Percentiles rank a stretch among this genome's conserved stretches.
These are phyloP conservation scores for Cutaneotrichosporon sp. DNA, from an alignment of 1,284 basidiomycete genomes.

Conservation along the genomic window DNA sequence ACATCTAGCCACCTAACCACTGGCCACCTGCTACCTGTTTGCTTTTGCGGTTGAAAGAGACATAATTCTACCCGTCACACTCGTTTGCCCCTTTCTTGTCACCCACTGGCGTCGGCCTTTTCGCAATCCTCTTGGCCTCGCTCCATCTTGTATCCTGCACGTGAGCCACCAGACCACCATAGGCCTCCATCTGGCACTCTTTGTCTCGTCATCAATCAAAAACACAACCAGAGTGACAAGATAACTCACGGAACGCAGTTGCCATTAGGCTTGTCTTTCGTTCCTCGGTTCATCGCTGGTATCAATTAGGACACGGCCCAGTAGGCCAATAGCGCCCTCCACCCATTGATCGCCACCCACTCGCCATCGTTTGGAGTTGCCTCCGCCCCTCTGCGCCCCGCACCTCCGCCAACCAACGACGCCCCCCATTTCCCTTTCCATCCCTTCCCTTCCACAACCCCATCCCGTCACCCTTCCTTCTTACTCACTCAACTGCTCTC, in stretches of 20 bases:
- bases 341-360: slow-evolving; percentile 1
- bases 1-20: no score
- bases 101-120: background rate
- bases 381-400: background rate
- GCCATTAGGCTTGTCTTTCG: background rate
- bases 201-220: background rate
- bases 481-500: background rate
- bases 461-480: background rate
- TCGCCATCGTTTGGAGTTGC: background rate
- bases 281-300: background rate
- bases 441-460: background rate
- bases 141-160: background rate
- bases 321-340: no score
- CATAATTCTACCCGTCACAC: slow-evolving; percentile 3
- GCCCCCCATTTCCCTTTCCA: no score
- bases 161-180: background rate
- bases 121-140: background rate
- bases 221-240: slow-evolving; percentile 1
- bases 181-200: background rate
- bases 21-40: no score
- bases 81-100: slow-evolving; percentile 7
- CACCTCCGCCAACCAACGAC: no score
- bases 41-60: background rate
- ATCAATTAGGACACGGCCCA: background rate
- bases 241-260: background rate